Conservation (phyloP, 2,329 filamentous ascomycete genomes). For the Penicillium olsonii region DNA sequence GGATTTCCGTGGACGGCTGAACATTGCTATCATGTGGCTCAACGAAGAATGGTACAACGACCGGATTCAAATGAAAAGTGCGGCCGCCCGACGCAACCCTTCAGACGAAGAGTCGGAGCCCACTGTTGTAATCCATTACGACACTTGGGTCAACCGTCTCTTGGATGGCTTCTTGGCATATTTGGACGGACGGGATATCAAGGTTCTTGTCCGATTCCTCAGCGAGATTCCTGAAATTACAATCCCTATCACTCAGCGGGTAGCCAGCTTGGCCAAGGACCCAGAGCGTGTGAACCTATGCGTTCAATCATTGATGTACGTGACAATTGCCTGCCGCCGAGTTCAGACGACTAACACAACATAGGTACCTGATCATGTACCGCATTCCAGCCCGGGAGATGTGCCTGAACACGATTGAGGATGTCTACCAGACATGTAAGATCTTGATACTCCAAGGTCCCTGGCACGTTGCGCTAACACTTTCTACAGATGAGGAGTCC, state of each 20-base stretch:
- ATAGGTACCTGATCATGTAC: constrained; percentile 58
- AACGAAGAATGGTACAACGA: constrained; percentile 99
- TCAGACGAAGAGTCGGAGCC: constrained; percentile 49
- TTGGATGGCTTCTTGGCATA: constrained; percentile 88
- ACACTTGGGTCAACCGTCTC: constrained; percentile 76
- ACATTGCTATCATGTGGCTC: constrained; percentile 88
- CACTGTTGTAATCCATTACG: constrained; percentile 62
- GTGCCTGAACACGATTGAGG: constrained; percentile 59
- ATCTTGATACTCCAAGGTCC: constrained; percentile 5
- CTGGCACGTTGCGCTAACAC: constrained; percentile 4
- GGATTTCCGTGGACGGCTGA: constrained; percentile 86
- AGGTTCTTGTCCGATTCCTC: constrained; percentile 84
- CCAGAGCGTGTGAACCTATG: constrained; percentile 63
- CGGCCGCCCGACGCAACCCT: constrained; percentile 44
- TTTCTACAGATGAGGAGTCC: constrained; percentile 45
- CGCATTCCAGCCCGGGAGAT: constrained; percentile 61
- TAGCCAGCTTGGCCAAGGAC: constrained; percentile 65
- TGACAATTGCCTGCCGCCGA: constrained; percentile 12
- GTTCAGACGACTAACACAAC: constrained; percentile 7
- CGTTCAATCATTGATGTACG: constrained; percentile 58
- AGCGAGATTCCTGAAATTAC: constrained; percentile 87
- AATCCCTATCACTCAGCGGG: constrained; percentile 67
- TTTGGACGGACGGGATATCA: constrained; percentile 79
- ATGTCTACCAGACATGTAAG: constrained; percentile 59
- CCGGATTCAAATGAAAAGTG: constrained; percentile 54